Evolutionary conservation across 768 basidiomycete species (phyloP).

Genomic region (Xerocomus spinulosus): DNA sequence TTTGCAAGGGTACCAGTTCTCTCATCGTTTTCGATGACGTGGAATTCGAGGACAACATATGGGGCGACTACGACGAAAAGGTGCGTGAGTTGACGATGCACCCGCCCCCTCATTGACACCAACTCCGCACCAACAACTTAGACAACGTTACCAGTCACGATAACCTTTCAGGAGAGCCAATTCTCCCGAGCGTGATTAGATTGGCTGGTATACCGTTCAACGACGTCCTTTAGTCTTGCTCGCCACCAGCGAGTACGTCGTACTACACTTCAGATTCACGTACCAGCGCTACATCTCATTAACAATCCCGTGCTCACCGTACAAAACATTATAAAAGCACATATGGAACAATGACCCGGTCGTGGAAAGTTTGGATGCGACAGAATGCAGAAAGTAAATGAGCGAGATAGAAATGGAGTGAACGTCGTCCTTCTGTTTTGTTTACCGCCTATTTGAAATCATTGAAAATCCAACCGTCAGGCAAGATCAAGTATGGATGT

Average conservation of each 20-base stretch:
- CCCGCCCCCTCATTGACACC: no score
- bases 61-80: slow-evolving; percentile 93
- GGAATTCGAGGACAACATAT: slow-evolving; percentile 48
- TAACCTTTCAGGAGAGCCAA: slow-evolving; percentile 60
- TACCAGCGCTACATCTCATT: slow-evolving; percentile 31
- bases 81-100: slow-evolving; percentile 33
- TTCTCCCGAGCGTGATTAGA: slow-evolving; percentile 58
- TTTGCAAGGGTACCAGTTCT: slow-evolving; percentile 57
- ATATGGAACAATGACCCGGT: slow-evolving; percentile 26
- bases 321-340: slow-evolving; percentile 33
- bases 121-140: slow-evolving; percentile 20
- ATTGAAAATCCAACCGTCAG: slow-evolving; percentile 71
- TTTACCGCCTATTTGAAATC: slow-evolving; percentile 35
- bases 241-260: no score
- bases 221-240: no score
- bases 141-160: slow-evolving; percentile 61
- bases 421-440: slow-evolving; percentile 14
- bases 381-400: slow-evolving; percentile 26
- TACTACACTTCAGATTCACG: slow-evolving; percentile 24
- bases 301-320: slow-evolving; percentile 22
- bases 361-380: slow-evolving; percentile 16
- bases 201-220: no score
- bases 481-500: slow-evolving; percentile 74
- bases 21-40: slow-evolving; percentile 59
- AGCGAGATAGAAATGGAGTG: slow-evolving; percentile 21